These are phyloP conservation scores for Porogramme epimiltina DNA, from an alignment of 1,284 basidiomycete species.

Conservation along the genomic window DNA sequence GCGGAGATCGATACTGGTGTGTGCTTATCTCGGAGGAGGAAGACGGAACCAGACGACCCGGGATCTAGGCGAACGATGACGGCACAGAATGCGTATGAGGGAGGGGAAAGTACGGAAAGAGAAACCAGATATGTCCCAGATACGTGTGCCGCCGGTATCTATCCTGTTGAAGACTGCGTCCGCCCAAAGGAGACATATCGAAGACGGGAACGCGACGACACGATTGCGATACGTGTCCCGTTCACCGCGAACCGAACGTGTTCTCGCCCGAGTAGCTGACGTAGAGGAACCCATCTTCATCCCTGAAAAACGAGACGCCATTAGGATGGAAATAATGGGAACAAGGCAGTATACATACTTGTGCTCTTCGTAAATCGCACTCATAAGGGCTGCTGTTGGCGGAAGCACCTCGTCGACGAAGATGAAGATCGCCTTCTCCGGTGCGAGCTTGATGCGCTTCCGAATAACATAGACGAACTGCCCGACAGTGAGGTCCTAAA, in stretches of 20 bases:
- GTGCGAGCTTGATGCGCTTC: constrained; percentile 99
- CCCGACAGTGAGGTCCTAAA: constrained; percentile 95
- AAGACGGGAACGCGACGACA: not conserved
- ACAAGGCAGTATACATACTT: constrained; percentile 62
- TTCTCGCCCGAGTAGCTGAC: constrained; percentile 98
- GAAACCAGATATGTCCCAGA: constrained; percentile 9
- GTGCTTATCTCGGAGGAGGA: constrained; percentile 14
- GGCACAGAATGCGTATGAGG: constrained; percentile 11
- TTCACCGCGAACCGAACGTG: constrained; percentile 70
- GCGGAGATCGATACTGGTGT: constrained; percentile 21
- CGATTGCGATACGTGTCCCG: constrained; percentile 7
- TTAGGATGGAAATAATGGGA: not conserved
- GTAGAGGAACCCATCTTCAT: constrained; percentile 96
- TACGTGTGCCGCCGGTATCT: constrained; percentile 21
- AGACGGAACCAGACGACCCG: constrained; percentile 1
- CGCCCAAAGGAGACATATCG: constrained; percentile 7
- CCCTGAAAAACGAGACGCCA: constrained; percentile 51
- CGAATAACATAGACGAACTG: constrained; percentile 99
- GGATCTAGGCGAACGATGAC: constrained; percentile 9
- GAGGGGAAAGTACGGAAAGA: not conserved
- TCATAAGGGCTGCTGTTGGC: constrained; percentile 98
- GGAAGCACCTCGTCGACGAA: constrained; percentile 99
- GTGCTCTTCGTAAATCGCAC: constrained; percentile 99
- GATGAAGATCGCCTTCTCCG: constrained; percentile 99
- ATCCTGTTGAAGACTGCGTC: constrained; percentile 21